These are phyloP conservation scores for Fereydounia khargensis DNA, from an alignment of 1,284 basidiomycete species.

Conservation along the genomic window DNA sequence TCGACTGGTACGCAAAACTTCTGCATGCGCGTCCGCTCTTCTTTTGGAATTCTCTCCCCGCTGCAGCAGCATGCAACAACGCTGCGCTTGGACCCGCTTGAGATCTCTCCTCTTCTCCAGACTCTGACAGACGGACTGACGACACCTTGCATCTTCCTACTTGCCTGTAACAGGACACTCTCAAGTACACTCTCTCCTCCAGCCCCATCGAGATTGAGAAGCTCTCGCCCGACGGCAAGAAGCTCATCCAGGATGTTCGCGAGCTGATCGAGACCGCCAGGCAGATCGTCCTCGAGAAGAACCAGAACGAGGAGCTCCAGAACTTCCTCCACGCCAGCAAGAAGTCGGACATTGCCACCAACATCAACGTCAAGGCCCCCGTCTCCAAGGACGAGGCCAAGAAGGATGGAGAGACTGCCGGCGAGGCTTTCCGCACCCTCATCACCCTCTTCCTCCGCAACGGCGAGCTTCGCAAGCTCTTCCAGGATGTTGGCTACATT, in stretches of 20 bases:
- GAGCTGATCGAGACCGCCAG: constrained; percentile 39
- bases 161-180: constrained; percentile 11
- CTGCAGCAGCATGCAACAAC: too few species aligned
- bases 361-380: constrained; percentile 34
- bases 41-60: too few species aligned
- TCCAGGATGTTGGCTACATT: constrained; percentile 48
- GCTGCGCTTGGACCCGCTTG: not conserved
- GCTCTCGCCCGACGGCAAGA: constrained; percentile 46
- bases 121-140: not conserved
- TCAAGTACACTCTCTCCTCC: constrained; percentile 40
- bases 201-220: constrained; percentile 44
- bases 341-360: constrained; percentile 36
- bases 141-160: not conserved
- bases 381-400: constrained; percentile 36
- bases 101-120: not conserved
- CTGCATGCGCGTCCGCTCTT: too few species aligned
- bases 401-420: constrained; percentile 50
- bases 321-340: constrained; percentile 48
- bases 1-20: too few species aligned
- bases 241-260: constrained; percentile 48
- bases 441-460: constrained; percentile 53
- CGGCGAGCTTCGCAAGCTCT: constrained; percentile 47
- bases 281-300: constrained; percentile 50
- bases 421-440: constrained; percentile 48
- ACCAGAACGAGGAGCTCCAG: constrained; percentile 48